Percentiles rank a stretch among this genome's conserved stretches.
Evolutionary conservation across 306 rosid genomes (phyloP).

Genomic region (Prosopis cineraria): DNA sequence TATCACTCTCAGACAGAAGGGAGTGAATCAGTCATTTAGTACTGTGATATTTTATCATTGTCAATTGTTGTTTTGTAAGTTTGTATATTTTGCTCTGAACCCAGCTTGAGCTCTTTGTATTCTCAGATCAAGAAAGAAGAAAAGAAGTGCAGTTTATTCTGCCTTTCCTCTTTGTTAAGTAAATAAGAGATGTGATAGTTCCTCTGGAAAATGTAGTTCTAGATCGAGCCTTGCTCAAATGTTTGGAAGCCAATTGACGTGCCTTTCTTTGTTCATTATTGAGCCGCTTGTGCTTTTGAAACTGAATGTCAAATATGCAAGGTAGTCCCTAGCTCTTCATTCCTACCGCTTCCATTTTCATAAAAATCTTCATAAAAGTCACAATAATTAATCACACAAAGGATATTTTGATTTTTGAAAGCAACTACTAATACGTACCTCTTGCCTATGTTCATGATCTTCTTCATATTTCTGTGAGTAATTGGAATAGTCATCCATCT

Average conservation of each 20-base stretch:
- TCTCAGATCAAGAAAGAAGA: conserved; percentile 3
- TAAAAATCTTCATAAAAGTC: too few relatives aligned
- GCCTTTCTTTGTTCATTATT: neutral
- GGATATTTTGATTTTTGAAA: too few relatives aligned
- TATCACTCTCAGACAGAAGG: conserved; percentile 33
- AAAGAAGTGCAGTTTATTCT: conserved; percentile 16
- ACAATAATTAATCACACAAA: too few relatives aligned
- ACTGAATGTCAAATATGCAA: too few relatives aligned
- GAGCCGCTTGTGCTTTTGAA: neutral
- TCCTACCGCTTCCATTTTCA: too few relatives aligned
- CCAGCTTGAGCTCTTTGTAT: conserved; percentile 7
- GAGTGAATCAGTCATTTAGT: conserved; percentile 25
- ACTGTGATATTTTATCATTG: conserved; percentile 30
- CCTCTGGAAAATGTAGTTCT: conserved; percentile 5
- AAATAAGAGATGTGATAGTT: conserved; percentile 20
- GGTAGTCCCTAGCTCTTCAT: too few relatives aligned
- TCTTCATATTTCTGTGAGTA: too few relatives aligned
- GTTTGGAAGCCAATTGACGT: neutral
- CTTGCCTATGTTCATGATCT: too few relatives aligned
- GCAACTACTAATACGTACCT: too few relatives aligned
- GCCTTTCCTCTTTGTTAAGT: conserved; percentile 21
- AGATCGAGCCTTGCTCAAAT: neutral
- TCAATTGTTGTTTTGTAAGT: conserved; percentile 30
- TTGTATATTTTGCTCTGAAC: conserved; percentile 41
- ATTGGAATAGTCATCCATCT: too few relatives aligned